Conservation (phyloP, 192 early-diverging fungal species). For the Coemansia erecta region DNA sequence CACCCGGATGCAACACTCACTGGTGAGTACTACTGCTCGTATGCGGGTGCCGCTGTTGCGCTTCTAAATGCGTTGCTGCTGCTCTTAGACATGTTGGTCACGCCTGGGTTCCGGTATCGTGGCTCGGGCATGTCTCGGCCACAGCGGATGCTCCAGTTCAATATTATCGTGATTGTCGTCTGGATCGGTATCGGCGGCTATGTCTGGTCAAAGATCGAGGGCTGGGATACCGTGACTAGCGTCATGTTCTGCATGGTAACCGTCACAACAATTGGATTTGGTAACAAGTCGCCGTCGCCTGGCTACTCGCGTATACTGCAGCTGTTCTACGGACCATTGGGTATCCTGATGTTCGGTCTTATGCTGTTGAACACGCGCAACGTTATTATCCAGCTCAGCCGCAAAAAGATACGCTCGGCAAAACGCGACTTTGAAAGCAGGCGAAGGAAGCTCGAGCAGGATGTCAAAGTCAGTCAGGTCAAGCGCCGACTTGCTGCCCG, state of each 20-base stretch:
- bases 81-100: constrained; percentile 37
- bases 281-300: constrained; percentile 40
- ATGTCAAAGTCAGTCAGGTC: constrained; percentile 29
- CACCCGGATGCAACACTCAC: constrained; percentile 42
- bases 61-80: constrained; percentile 42
- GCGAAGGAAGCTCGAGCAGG: constrained; percentile 35
- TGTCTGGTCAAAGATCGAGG: constrained; percentile 50
- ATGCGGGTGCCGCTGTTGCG: constrained; percentile 43
- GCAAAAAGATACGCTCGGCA: constrained; percentile 25
- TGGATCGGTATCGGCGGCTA: constrained; percentile 55
- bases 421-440: constrained; percentile 34
- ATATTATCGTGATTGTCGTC: constrained; percentile 48
- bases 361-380: constrained; percentile 53
- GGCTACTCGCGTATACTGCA: constrained; percentile 38
- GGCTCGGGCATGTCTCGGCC: constrained; percentile 53
- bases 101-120: constrained; percentile 52
- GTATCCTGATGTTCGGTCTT: constrained; percentile 52
- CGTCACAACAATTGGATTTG: constrained; percentile 50
- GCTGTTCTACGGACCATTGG: constrained; percentile 46
- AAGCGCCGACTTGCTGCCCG: constrained; percentile 35
- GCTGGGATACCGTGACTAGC: constrained; percentile 41
- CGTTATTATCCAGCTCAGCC: constrained; percentile 45
- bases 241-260: constrained; percentile 55
- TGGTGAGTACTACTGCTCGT: constrained; percentile 52
- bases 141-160: constrained; percentile 53